Evolutionary conservation across 371 early-diverging fungal species (phyloP), one percentile per base, ranked within the genome.

Genomic region (Ordospora pajunii): DNA sequence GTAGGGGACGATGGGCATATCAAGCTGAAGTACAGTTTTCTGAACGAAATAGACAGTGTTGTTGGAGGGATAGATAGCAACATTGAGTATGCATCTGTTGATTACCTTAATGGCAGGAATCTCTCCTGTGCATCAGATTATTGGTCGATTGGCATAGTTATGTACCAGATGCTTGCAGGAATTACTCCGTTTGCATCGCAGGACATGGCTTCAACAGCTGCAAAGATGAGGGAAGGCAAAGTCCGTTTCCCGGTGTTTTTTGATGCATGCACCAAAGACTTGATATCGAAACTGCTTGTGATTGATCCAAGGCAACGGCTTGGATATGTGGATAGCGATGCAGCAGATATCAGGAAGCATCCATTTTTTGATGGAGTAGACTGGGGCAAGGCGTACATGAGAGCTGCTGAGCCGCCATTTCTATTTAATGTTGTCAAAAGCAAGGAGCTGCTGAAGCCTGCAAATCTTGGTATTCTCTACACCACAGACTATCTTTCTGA

Each of bases 321-420:
- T 78, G 95, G 94, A 73, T 93, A 93, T 84, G 83, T 93, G 78
- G 88, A 90, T 71, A 90, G 89, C 46, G 95, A 94, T 4, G 88
- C 89, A 14, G 86, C 87, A 12, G 93, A 92, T 79, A 93, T 96
- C 82, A 93, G 92, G 85, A 80, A 85, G 50, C 97, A 95, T 84
- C 87, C 88, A 53, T 95, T 96, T 94, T 95, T 96, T 76, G 88
- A 88, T 22, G 92, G 90, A 11, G 89, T 94, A 5, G 91, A 95
- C 78, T 95, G 93, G 91, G 86, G 88, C 65, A 87, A 87, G 62
- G 86, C 95, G 43, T 84, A 86, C 22, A 84, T 87, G 14, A 83
- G 89, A 40, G 88, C 90, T 77, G 88, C 92, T 69, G 87, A 89
- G 67, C 90, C 95, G 19, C 96, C 96, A 6, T 91, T 92, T 84